phyloP scores from a whole-genome alignment of 164 flowering plant species.

The Chimonanthus salicifolius region DNA sequence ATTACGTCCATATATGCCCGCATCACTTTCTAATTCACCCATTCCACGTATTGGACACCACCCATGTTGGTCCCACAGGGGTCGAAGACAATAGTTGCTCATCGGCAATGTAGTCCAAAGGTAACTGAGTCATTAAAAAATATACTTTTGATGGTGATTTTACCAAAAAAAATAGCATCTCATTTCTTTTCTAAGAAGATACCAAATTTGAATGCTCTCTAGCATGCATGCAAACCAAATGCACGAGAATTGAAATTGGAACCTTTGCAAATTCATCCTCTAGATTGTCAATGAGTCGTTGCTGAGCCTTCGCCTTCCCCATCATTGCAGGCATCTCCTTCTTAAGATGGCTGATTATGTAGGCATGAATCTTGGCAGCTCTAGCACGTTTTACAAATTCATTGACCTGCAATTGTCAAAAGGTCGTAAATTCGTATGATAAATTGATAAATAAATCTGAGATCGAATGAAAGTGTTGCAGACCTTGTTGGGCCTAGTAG shows the following conservation, averaged over 20 bases:
- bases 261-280: constrained; percentile 86
- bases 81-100: too few species aligned
- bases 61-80: too few species aligned
- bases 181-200: background rate
- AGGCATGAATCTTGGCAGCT: constrained; percentile 97
- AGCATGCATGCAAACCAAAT: background rate
- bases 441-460: background rate
- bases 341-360: constrained; percentile 87
- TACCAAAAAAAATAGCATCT: background rate
- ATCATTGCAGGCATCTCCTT: constrained; percentile 96
- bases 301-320: constrained; percentile 91
- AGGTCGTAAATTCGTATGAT: background rate
- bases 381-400: constrained; percentile 98
- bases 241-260: background rate
- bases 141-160: background rate
- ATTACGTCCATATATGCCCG: too few species aligned
- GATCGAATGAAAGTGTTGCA: too few species aligned
- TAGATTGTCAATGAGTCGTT: constrained; percentile 73
- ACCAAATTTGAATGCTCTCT: too few species aligned
- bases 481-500: too few species aligned
- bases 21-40: too few species aligned
- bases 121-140: too few species aligned
- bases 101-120: too few species aligned
- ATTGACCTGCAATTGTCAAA: constrained; percentile 52
- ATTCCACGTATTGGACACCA: too few species aligned